A percentile compares a stretch with the other conserved stretches of the same genome.
Conservation (phyloP, 352 stramenopile genomes). For the Phytopythium mirpurense region DNA sequence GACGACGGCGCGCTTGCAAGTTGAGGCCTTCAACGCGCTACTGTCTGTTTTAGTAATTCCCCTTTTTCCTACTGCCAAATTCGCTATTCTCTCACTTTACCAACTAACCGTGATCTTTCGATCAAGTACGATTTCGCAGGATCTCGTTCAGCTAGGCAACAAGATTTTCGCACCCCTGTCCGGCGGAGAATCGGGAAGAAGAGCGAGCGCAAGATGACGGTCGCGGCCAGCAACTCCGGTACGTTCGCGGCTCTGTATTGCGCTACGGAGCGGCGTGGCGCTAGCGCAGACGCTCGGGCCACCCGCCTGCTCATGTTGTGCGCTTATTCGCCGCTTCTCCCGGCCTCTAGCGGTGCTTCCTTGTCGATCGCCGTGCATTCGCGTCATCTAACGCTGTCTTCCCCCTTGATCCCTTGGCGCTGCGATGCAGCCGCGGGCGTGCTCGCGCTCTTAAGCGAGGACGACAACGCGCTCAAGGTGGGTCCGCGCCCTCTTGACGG, state of each 20-base stretch:
- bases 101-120: no score
- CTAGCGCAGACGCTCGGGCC: background rate
- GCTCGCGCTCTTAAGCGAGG: slow-evolving; percentile 88
- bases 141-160: background rate
- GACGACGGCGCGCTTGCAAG: no score
- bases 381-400: background rate
- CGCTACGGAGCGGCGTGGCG: no score
- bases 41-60: no score
- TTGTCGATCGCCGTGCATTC: background rate
- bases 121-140: slow-evolving; percentile 2
- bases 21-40: no score
- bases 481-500: no score
- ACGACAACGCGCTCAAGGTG: slow-evolving; percentile 85
- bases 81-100: no score
- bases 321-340: background rate
- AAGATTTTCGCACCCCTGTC: slow-evolving; percentile 9
- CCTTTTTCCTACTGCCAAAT: no score
- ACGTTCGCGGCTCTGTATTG: slow-evolving; percentile 11
- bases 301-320: background rate
- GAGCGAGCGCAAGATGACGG: slow-evolving; percentile 39
- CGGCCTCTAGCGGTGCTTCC: background rate
- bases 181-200: slow-evolving; percentile 11
- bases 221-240: slow-evolving; percentile 55
- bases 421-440: slow-evolving; percentile 87
- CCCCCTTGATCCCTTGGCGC: no score